Conservation (phyloP, 768 basidiomycete genomes). For the Phylloporus arenicola region DNA sequence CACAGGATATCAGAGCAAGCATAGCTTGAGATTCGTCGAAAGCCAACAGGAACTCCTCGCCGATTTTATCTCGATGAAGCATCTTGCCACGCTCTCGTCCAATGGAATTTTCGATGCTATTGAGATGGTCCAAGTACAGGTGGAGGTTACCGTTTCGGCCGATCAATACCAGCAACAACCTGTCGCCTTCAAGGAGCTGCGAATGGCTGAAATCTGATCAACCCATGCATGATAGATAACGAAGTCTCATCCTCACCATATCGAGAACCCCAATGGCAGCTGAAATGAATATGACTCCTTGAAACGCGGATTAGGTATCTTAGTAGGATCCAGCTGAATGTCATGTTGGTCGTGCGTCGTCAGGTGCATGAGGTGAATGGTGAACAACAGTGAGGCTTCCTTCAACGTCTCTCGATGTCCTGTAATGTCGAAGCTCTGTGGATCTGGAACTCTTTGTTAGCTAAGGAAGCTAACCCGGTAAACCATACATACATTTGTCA, state of each 20-base stretch:
- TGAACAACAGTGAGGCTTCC: slow-evolving; percentile 21
- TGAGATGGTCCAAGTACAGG: slow-evolving; percentile 35
- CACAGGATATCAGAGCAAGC: slow-evolving; percentile 40
- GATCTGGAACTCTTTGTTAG: slow-evolving; percentile 7
- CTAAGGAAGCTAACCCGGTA: neutral
- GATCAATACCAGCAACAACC: slow-evolving; percentile 37
- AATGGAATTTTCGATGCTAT: slow-evolving; percentile 33
- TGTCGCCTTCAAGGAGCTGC: slow-evolving; percentile 39
- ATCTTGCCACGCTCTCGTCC: slow-evolving; percentile 26
- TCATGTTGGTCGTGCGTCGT: slow-evolving; percentile 29
- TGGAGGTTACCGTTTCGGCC: slow-evolving; percentile 29
- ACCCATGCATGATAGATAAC: neutral
- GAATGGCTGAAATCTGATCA: slow-evolving; percentile 22
- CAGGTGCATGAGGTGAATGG: slow-evolving; percentile 26
- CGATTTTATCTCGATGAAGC: slow-evolving; percentile 44
- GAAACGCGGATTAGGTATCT: slow-evolving; percentile 23
- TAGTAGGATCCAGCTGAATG: slow-evolving; percentile 20
- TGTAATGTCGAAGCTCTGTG: slow-evolving; percentile 13
- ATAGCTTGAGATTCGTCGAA: slow-evolving; percentile 50
- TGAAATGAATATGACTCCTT: slow-evolving; percentile 23
- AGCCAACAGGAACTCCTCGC: slow-evolving; percentile 39
- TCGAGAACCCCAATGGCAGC: slow-evolving; percentile 17
- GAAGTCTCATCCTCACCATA: slow-evolving; percentile 16
- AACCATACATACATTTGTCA: slow-evolving; percentile 2
- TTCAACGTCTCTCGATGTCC: slow-evolving; percentile 16